Base-by-base conservation (phyloP, 2,329 filamentous ascomycete genomes). In the Dactylonectria estremocensis region DNA sequence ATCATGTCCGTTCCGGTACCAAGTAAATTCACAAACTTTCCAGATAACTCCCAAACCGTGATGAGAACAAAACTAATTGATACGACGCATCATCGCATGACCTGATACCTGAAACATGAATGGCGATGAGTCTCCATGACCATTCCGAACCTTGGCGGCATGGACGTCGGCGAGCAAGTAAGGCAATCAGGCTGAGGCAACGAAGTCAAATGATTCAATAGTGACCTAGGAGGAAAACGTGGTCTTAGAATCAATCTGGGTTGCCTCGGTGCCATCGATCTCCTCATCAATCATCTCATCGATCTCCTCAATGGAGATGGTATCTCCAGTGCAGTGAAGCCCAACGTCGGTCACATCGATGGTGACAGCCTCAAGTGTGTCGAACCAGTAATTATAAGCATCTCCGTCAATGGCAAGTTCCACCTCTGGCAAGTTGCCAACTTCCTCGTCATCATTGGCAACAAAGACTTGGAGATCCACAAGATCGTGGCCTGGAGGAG, bases 401-500 rank as follows among this genome's bases (percentile, higher is more conserved):
- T 76, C 72, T 5, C 72, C 57, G 9, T 81, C 78, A 3, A 82
- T 56, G 1, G 71, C 70, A 16, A 81, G 52, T 57, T 81, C 79
- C 37, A 76, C 63, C 55, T 78, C 75, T 0, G 77, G 79, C 11
- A 82, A 54, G 14, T 74, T 61, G 0, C 68, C 67, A 1, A 70
- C 16, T 0, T 79, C 76, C 0, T 76, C 70, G 16, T 77, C 75
- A 14, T 78, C 72, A 2, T 76, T 62, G 1, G 71, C 74, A 1
- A 79, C 31, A 35, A 74, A 80, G 0, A 81, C 69, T 33, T 80
- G 77, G 14, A 81, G 65, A 49, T 81, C 78, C 20, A 77, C 72
- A 2, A 63, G 50, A 1, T 48, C 20, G 3, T 50, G 40, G 0
- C 31, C 57, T 1, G 43, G 18, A 0, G 66, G 24, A 2, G 57